Conservation (phyloP, 306 rosid genomes). For the Medicago ruthenica region DNA sequence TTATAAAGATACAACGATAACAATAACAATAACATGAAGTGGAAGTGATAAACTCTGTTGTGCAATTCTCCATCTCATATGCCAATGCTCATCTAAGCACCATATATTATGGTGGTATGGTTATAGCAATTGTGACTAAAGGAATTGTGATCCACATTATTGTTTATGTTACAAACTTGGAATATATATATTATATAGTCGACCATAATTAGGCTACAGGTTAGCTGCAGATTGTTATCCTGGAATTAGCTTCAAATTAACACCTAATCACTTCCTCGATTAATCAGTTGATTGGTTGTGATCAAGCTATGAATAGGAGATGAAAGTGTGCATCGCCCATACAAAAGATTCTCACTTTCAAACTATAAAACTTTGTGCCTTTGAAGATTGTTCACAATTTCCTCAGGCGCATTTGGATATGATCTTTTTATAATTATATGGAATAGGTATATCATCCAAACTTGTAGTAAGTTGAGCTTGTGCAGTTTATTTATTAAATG, state of each 20-base stretch:
- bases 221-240: background rate
- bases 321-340: background rate
- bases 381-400: slow-evolving; percentile 10
- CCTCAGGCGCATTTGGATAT: slow-evolving; percentile 5
- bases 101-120: background rate
- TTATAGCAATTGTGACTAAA: background rate
- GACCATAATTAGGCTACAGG: background rate
- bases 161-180: background rate
- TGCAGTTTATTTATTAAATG: background rate
- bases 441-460: background rate
- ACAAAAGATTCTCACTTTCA: background rate
- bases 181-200: background rate
- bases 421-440: background rate
- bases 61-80: slow-evolving; percentile 29
- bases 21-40: background rate
- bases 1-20: slow-evolving; percentile 24
- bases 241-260: background rate
- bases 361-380: background rate
- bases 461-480: slow-evolving; percentile 13
- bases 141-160: slow-evolving; percentile 11
- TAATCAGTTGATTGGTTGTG: background rate
- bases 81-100: slow-evolving; percentile 27
- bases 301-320: background rate
- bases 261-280: background rate
- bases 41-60: slow-evolving; percentile 1